Conservation (phyloP, 148 eudicot genomes). For the Linanthus parryae region DNA sequence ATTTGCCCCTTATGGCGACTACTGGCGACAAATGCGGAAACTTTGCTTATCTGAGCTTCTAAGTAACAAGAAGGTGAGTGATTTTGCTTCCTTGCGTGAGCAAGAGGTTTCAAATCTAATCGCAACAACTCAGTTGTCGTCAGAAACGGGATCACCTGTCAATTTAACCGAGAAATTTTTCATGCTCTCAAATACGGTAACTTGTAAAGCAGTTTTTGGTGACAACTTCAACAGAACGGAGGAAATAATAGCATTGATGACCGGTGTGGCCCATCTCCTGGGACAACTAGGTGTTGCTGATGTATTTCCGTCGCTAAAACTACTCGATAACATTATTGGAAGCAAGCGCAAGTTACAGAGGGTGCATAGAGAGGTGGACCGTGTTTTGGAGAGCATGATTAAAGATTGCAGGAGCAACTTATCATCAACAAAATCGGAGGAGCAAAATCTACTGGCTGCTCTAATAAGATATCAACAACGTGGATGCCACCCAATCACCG, state of each 20-base stretch:
- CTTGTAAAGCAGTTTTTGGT: neutral
- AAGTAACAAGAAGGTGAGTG: neutral
- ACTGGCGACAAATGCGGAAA: neutral
- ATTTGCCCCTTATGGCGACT: neutral
- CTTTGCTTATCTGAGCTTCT: too few species aligned
- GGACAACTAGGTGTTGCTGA: neutral
- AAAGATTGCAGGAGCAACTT: neutral
- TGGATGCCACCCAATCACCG: neutral
- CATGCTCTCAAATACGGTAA: neutral
- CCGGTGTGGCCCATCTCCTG: neutral
- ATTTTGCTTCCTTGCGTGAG: neutral
- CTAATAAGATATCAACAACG: neutral
- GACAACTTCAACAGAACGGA: neutral
- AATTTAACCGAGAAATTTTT: neutral
- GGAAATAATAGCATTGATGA: neutral
- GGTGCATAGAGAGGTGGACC: neutral
- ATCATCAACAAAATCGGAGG: neutral
- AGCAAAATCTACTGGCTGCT: neutral
- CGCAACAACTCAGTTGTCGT: neutral
- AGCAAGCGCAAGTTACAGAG: neutral
- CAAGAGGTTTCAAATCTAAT: neutral
- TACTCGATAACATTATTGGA: neutral
- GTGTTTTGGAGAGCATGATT: neutral
- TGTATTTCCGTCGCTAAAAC: neutral
- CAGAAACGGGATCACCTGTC: neutral